Base-by-base conservation (phyloP, 1,284 basidiomycete genomes). In the Apiotrichum laibachii region DNA sequence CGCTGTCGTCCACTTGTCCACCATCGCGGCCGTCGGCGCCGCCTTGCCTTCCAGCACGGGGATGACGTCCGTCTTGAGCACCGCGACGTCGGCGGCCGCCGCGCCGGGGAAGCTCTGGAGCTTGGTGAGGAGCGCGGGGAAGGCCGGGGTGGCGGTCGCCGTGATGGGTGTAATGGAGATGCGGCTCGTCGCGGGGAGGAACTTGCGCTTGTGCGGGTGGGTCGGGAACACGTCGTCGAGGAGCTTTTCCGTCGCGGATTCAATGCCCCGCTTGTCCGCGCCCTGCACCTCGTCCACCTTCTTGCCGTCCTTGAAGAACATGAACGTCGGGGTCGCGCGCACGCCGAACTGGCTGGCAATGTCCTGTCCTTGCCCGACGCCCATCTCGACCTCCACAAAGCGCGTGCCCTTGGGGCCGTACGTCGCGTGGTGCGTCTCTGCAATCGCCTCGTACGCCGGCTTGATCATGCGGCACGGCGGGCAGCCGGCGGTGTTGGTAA, bases 281-380 rank as follows among this genome's bases (percentile, higher is more conserved):
- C 91, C 91, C 67, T 85, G 86, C 64, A 94, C 63, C 72, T 92
- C 89, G 51, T 86, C 80, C 11, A 87, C 88, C 83, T 90, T 89
- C 63, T 84, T 82, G 1, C 88, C 88, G 61, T 89, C 82, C 64
- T 86, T 73, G 80, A 91, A 93, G 78, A 90, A 91, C 53, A 88
- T 80, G 73, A 92, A 93, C 5, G 90, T 92, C 5, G 92, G 91
- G 1, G 89, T 93, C 0, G 83, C 90, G n/a, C 82, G 75, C 1
- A 95, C 84, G 5, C 83, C 80, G 78, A 84, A 88, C 68, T 87
- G 81, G 0, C 78, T 70, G 0, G 88, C 89, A 31, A 92, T 77
- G 50, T 79, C 77, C 10, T 79, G 71, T 0, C 86, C 86, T 73
- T 85, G 76, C 1, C 87, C 88, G 7, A 87, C 83, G 9, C 82